Percentiles rank a stretch among this genome's conserved stretches.
These are phyloP conservation scores for Macrophomina tecta DNA, from an alignment of 2,329 filamentous ascomycete genomes.

Conservation along the genomic window DNA sequence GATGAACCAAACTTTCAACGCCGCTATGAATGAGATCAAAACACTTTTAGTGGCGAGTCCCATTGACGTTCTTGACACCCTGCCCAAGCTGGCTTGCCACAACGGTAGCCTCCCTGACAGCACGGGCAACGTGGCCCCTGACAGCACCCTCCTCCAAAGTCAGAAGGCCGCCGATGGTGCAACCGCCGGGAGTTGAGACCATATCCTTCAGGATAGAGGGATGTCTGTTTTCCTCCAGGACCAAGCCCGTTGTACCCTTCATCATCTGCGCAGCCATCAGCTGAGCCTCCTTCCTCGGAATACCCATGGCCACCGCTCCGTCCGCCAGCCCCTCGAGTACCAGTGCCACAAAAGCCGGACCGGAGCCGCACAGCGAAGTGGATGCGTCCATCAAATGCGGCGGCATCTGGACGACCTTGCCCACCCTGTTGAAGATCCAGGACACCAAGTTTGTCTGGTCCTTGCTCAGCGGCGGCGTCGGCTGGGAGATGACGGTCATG, in stretches of 20 bases:
- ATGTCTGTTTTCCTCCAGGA: constrained; percentile 72
- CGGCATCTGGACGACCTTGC: constrained; percentile 72
- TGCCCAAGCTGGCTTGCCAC: constrained; percentile 71
- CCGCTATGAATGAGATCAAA: background rate
- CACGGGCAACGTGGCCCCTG: constrained; percentile 69
- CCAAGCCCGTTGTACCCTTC: constrained; percentile 72
- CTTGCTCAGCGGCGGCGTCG: constrained; percentile 62
- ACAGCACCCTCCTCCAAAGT: constrained; percentile 76
- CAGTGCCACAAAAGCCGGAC: constrained; percentile 77
- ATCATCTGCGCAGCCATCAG: constrained; percentile 81
- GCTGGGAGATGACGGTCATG: constrained; percentile 77
- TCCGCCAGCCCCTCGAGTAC: constrained; percentile 78
- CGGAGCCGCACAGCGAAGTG: constrained; percentile 76
- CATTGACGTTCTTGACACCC: constrained; percentile 57
- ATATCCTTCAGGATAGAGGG: constrained; percentile 77
- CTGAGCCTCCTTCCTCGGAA: constrained; percentile 74
- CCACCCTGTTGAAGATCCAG: constrained; percentile 79
- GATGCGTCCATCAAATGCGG: constrained; percentile 72
- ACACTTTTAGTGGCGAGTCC: constrained; percentile 40
- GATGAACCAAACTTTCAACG: background rate
- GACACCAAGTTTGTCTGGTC: constrained; percentile 65
- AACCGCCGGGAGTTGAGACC: constrained; percentile 78
- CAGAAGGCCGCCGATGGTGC: constrained; percentile 75
- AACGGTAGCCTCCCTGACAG: constrained; percentile 72
- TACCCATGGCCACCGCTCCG: constrained; percentile 78